Evolutionary conservation across 2,329 filamentous ascomycete species (phyloP), one percentile per base, ranked within the genome.

Genomic region (Botrytis squamosa): DNA sequence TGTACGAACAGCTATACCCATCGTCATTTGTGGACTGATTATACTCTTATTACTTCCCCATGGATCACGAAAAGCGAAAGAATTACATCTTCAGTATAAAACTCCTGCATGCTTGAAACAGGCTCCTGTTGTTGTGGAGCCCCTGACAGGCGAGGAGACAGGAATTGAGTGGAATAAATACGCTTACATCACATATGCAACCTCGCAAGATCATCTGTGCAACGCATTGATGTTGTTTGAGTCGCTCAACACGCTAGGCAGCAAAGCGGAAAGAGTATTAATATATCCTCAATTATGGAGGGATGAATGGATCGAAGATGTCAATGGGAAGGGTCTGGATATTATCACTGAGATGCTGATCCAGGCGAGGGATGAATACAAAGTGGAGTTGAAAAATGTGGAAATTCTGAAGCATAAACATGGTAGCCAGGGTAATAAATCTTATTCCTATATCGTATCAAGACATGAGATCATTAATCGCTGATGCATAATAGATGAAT

Each of bases 151-250:
- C 36, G n/a, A 57, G 8, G 69, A 59, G 22, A 59, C 52, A 4
- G 75, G 80, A 10, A 76, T 83, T 40, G 79, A 86, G 77, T 86
- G 84, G 85, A 82, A 81, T 2, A 80, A 78, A 66, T 86, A 83
- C 70, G 86, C 86, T 0, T 87, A 87, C 74, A 83, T 83, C 1
- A 85, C 86, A 76, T 87, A 87, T 79, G 85, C 84, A 52, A 87
- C 86, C 0, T 80, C 84, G n/a, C 80, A 81, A 49, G 82, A 82
- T 0, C 85, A 86, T 73, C 80, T 87, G 3, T 87, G 86, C 76
- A 87, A 86, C 77, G 84, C 85, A 0, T 80, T 87, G 63, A 86
- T 87, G 85, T 80, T 86, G 3, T 86, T 87, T 70, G 85, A 86
- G 74, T 82, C 81, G 1, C 72, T 87, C 10, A 78, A 83, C 29